Evolutionary conservation across 768 basidiomycete species (phyloP), one percentile per base, ranked within the genome.

Genomic region (Tylopilus intermedius): DNA sequence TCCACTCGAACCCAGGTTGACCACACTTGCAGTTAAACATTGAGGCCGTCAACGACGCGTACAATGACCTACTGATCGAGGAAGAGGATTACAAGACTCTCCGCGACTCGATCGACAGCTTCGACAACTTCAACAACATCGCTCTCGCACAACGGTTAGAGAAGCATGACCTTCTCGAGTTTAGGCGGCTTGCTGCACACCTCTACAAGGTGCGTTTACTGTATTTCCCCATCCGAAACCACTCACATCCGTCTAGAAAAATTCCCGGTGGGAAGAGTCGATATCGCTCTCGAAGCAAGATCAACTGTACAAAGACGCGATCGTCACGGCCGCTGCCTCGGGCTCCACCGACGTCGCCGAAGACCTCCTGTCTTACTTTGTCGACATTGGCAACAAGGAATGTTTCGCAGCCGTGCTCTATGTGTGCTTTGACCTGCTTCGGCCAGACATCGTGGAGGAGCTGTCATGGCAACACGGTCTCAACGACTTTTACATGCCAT

Each of bases 31-130:
- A 95, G 86, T 79, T 95, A 65, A 97, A 99, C 70, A 82, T 98
- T 43, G 91, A 94, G 65, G 91, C 94, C 14, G 92, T 99, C 64
- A 99, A 99, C 64, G 94, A 96, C 59, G 94, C 95, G 8, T 97
- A 96, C 75, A 97, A 98, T 63, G 90, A 93, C 63, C 76, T 99
- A n/a, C 78, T 98, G 40, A 98, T 99, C 54, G 96, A 99, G 69
- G 96, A 99, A 69, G 96, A 99, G 72, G 95, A 99, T 67, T 92
- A 94, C 77, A 93, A 95, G 71, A 97, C 95, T 0, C 81, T 99
- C 8, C 89, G 95, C 8, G 96, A 96, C 69, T 94, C 92, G 9
- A 94, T 98, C 48, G 95, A 98, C 72, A 94, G 94, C 68, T 94
- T 96, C 65, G 94, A 97, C 72, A 97, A 96, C 72, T 99, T 96